phyloP scores from a whole-genome alignment of 306 rosid species.

The Quillaja saponaria region DNA sequence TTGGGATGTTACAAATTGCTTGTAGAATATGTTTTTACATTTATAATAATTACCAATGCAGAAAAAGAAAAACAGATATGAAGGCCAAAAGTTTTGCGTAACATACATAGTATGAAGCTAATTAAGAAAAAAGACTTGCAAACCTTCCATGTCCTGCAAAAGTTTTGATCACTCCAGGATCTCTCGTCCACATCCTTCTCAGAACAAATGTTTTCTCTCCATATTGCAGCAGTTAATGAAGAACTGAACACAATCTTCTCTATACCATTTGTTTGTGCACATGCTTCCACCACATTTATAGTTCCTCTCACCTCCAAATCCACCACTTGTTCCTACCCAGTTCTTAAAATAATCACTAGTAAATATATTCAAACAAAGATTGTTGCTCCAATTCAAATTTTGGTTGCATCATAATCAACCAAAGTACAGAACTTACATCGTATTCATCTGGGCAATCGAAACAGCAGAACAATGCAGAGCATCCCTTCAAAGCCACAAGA shows the following conservation, averaged over 20 bases:
- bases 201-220: constrained; percentile 44
- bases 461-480: constrained; percentile 48
- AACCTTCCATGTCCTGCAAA: constrained; percentile 54
- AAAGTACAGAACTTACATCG: constrained; percentile 25
- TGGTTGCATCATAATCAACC: too few relatives aligned
- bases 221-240: constrained; percentile 45
- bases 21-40: background rate
- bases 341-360: background rate
- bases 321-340: constrained; percentile 44
- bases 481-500: constrained; percentile 40
- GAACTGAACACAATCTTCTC: constrained; percentile 49
- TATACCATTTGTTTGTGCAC: constrained; percentile 43
- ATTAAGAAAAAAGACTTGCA: background rate
- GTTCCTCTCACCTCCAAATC: constrained; percentile 56
- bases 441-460: constrained; percentile 42
- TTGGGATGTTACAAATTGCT: background rate
- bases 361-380: background rate
- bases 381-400: too few relatives aligned
- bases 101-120: background rate
- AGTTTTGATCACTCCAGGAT: constrained; percentile 47
- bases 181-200: constrained; percentile 47
- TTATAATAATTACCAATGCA: background rate
- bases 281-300: constrained; percentile 50
- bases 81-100: background rate
- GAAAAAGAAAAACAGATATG: background rate